A percentile compares a stretch with the other conserved stretches of the same genome.
phyloP scores from a whole-genome alignment of 441 rosid species.

The Syzygium syzygioides region DNA sequence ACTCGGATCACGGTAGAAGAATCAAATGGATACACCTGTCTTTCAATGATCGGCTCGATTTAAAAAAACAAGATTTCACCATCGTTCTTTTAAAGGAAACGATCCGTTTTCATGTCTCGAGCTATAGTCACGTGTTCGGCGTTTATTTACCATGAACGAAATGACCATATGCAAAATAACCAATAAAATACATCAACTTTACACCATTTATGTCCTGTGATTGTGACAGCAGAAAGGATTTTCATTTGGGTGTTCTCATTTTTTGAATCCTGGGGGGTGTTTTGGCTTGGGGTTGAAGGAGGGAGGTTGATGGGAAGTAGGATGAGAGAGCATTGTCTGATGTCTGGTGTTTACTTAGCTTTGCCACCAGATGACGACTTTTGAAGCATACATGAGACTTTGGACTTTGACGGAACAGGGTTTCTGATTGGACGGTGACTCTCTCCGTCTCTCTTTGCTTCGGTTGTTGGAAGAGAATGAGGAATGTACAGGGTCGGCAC shows the following conservation, averaged over 20 bases:
- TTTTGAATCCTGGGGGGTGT: neutral
- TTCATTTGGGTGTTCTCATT: neutral
- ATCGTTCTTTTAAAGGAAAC: neutral
- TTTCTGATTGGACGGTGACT: constrained; percentile 42
- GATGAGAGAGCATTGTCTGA: constrained; percentile 19
- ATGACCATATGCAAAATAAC: neutral
- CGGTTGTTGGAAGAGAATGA: neutral
- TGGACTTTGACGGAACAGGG: constrained; percentile 25
- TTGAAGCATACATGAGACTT: neutral
- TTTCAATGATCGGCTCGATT: neutral
- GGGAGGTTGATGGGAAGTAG: constrained; percentile 30
- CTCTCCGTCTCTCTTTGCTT: constrained; percentile 6
- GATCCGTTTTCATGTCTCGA: neutral
- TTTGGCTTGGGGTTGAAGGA: constrained; percentile 36
- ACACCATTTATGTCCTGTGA: neutral
- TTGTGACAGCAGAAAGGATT: neutral
- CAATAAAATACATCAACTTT: neutral
- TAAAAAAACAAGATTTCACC: neutral
- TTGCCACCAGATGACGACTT: constrained; percentile 75
- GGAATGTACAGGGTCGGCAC: neutral
- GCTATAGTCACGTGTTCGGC: neutral
- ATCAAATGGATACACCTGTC: neutral
- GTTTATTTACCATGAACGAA: neutral
- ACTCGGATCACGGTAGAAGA: neutral
- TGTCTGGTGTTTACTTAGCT: constrained; percentile 66